phyloP scores from a whole-genome alignment of 768 basidiomycete species.

The Leccinellum luteum region DNA sequence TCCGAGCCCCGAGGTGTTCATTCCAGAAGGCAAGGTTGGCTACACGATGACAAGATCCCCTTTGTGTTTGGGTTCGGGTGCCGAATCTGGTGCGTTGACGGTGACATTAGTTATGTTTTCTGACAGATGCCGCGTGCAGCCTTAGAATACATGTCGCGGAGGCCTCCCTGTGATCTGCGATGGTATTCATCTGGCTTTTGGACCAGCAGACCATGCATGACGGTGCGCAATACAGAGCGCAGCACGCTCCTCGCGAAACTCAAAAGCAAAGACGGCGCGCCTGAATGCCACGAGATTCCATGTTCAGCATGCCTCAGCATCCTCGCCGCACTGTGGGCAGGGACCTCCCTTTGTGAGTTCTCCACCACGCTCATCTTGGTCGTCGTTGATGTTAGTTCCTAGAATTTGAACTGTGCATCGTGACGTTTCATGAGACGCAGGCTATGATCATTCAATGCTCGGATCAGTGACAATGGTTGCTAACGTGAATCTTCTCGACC shows the following conservation, averaged over 20 bases:
- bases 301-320: slow-evolving; percentile 56
- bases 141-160: too few species aligned
- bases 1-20: too few species aligned
- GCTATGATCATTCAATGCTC: background rate
- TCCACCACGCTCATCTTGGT: background rate
- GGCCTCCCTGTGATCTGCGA: too few species aligned
- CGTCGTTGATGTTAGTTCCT: background rate
- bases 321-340: slow-evolving; percentile 64
- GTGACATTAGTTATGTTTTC: too few species aligned
- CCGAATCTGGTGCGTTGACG: too few species aligned
- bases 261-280: background rate
- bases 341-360: slow-evolving; percentile 65
- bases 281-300: slow-evolving; percentile 61
- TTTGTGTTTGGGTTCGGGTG: too few species aligned
- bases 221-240: slow-evolving; percentile 19
- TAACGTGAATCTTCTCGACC: too few species aligned
- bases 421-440: background rate
- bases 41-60: too few species aligned
- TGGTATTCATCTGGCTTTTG: too few species aligned
- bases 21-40: too few species aligned
- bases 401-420: background rate
- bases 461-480: slow-evolving; percentile 25
- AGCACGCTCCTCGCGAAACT: slow-evolving; percentile 24
- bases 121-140: too few species aligned
- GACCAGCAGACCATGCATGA: too few species aligned